Evolutionary conservation across 352 stramenopile species (phyloP), one percentile per base, ranked within the genome.

Genomic region (Pythium brassicae): DNA sequence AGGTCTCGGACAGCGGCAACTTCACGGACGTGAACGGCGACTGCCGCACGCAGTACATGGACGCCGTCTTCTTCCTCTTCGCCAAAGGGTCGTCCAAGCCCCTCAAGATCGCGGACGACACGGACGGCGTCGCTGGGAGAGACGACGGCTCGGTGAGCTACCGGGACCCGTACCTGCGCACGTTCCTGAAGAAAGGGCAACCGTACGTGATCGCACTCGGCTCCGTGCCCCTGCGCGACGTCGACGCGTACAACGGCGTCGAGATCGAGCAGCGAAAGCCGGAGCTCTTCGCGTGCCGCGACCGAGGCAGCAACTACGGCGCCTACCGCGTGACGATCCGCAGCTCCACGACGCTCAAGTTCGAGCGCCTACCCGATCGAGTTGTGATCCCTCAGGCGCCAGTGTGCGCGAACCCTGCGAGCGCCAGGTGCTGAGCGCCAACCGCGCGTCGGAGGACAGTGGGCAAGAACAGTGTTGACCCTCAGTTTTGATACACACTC

Each of bases 11-110:
- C 51, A 68, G 79, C 53, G 55, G 55, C 26, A 68, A 62, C 19
- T 91, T 69, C 52, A 53, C 61, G 4, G 80, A 91, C 50, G 44
- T 91, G 19, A 91, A 91, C 57, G 45, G 59, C n/a, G 80, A 89
- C 60, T 91, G 80, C 55, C 60, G 59, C 15, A 70, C 71, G 20
- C 65, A 60, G 8, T 91, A 89, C 61, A 50, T 87, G 17, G 78
- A 91, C 57, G 55, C 78, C 0, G 69, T 83, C 34, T 57, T 91
- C 23, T 87, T 76, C 50, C 65, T 91, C 39, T 91, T 81, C 53
- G 49, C 57, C 2, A 55, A 77, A 1, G 66, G 59, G 43, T 53
- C 72, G 22, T 51, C 55, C 9, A 63, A 56, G 22, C 60, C 66
- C 1, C 66, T 86, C 50, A 63, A 62, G 11, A 60, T 72, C 17